Base-by-base conservation (phyloP, 257 asterid species). In the Ilex aquifolium region DNA sequence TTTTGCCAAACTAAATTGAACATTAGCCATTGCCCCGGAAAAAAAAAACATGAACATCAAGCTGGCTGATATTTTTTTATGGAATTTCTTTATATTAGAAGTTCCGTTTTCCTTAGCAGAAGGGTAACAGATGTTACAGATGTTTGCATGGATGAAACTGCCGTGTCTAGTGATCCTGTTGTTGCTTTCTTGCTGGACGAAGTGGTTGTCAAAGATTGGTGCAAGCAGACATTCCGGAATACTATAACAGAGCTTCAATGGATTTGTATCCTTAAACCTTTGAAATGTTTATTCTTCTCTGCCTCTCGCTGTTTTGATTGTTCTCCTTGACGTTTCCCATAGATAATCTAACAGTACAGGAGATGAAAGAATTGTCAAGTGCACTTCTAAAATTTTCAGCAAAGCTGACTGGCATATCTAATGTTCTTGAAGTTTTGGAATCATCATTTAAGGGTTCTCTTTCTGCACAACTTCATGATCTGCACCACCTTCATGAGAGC, bases 71-170 rank as follows among this genome's bases (percentile, higher is more conserved):
- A 21, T 21, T 21, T 21, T 21, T 21, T 21, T 21, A 21, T 21
- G 42, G 42, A 36, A 36, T 36, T 0, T 36, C 42, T 36, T 36
- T 36, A 30, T 67, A 36, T 42, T 65, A 31, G 49, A 59, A 44
- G 10, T 51, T 72, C 58, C 44, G 54, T 65, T 74, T 67, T 74
- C 94, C 88, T 92, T 87, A 81, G 87, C 68, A n/a, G 63, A 66
- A 68, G 74, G 27, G 13, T 60, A 53, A 65, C 85, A 92, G 99
- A 93, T 84, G 85, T 90, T 70, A 81, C 85, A 44, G 95, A 90
- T 81, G 99, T 90, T 62, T 93, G 99, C 71, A 93, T 93, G 97
- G 95, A 93, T 77, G 99, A 93, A 79, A 82, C 73, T 76, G 97
- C 97, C 63, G 95, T 93, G 61, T 93, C 97, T 44, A 90, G 95